Percentiles rank a stretch among this genome's conserved stretches.
Conservation (phyloP, 306 rosid species). For the Glycine soja region DNA sequence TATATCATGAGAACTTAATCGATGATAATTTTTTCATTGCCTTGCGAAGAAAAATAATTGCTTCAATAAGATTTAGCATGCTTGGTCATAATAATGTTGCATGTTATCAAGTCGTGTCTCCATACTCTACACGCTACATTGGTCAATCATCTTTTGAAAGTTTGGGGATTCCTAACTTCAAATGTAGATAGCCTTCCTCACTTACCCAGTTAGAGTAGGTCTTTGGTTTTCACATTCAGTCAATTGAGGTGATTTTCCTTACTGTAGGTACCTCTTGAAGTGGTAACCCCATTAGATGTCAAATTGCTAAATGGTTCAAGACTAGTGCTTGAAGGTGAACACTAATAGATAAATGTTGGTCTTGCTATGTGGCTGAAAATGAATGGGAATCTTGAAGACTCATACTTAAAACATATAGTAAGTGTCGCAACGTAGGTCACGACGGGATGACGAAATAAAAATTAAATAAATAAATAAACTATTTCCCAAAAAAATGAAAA, state of each 20-base stretch:
- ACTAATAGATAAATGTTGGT: constrained; percentile 90
- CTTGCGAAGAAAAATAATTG: constrained; percentile 1
- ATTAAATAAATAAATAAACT: too few relatives aligned
- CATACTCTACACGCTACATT: neutral
- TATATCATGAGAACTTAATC: constrained; percentile 30
- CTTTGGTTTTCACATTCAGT: constrained; percentile 30
- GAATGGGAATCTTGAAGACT: constrained; percentile 65
- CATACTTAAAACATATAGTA: constrained; percentile 60
- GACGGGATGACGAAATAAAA: too few relatives aligned
- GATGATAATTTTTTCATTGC: neutral
- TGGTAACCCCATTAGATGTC: constrained; percentile 69
- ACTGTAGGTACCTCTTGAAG: constrained; percentile 76
- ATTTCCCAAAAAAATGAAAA: too few relatives aligned
- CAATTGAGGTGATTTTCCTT: constrained; percentile 44
- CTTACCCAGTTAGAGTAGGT: constrained; percentile 35
- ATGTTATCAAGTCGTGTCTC: constrained; percentile 34
- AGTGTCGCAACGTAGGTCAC: too few relatives aligned
- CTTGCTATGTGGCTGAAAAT: constrained; percentile 94
- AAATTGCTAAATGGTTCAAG: constrained; percentile 69
- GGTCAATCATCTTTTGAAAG: constrained; percentile 36
- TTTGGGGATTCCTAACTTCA: constrained; percentile 8
- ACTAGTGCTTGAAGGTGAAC: constrained; percentile 97
- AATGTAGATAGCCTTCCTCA: constrained; percentile 33
- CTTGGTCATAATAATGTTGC: constrained; percentile 18
- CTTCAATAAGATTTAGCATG: constrained; percentile 20